Percentiles rank a stretch among this genome's conserved stretches.
Evolutionary conservation across 139 green algal genomes (phyloP).

Genomic region (Yamagishiella unicocca): DNA sequence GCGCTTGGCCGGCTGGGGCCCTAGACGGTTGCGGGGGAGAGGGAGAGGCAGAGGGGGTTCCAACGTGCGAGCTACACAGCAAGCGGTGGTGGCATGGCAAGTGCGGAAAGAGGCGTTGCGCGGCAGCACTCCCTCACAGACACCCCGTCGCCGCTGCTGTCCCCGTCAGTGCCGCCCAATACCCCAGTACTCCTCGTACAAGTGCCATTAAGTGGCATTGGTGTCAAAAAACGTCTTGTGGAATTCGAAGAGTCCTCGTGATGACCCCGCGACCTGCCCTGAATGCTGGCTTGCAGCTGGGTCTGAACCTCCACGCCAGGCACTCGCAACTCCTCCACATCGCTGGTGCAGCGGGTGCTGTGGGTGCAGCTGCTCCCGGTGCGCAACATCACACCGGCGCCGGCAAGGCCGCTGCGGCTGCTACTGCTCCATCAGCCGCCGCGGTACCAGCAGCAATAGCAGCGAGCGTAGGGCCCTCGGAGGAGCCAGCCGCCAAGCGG

Average conservation of each 20-base stretch:
- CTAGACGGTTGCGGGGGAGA: no score
- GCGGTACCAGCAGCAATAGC: not conserved
- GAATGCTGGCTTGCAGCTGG: not conserved
- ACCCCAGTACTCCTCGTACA: no score
- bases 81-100: no score
- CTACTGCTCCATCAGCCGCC: not conserved
- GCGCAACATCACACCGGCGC: not conserved
- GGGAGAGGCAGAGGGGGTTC: no score
- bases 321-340: not conserved
- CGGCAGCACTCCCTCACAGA: no score
- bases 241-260: not conserved
- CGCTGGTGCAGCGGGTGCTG: not conserved
- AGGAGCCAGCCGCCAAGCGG: not conserved
- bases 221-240: no score
- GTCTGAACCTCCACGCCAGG: constrained; percentile 10
- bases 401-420: not conserved
- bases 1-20: no score
- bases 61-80: no score
- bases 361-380: not conserved
- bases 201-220: no score
- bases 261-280: not conserved
- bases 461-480: not conserved
- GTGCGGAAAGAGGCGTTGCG: no score
- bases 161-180: no score
- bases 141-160: not conserved